Base-by-base conservation (phyloP, 352 stramenopile genomes). In the Globisporangium carolinianum region DNA sequence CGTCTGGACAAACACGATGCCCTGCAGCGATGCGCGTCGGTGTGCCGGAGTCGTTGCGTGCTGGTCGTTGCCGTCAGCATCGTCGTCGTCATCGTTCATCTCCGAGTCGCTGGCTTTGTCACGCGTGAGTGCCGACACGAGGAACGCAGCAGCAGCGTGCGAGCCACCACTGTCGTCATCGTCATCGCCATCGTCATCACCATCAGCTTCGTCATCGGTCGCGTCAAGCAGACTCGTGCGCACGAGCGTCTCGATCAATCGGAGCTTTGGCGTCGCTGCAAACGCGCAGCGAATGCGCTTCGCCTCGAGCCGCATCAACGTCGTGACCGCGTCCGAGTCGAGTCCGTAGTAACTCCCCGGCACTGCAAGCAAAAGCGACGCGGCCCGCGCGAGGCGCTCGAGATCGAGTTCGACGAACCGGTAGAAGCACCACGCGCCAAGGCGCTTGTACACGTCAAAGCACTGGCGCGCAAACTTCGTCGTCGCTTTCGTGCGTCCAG, bases 1-100 rank as follows among this genome's bases (percentile, higher is more conserved):
- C 17, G 79, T 90, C 47, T 88, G 76, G 10, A 95, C 86, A 54
- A 95, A 95, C 46, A 96, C 65, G 38, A 96, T 93, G 17, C 83
- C 84, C 47, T 90, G 77, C n/a, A 87, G 58, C 10, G 24, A 24
- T 24, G 24, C 9, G 32, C n/a, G 51, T 35, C 41, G 47, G 32
- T 9, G 4, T 24, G 24, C 15, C 6, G 24, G 37, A 9, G 18
- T 18, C 6, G 24, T 24, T 2, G 24, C 24, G 24, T 24, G 24
- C 2, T 24, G 24, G 24, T 24, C 24, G 24, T 24, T 24, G 24
- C 24, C 50, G 15, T 61, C 54, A 4, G 18, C 41, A 38, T 42
- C 38, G 6, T 52, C 61, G 2, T 12, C 15, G 14, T 54, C 47
- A 3, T 4, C 43, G 24, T 54, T 48, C 24, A 24, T 24, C 24